Evolutionary conservation across 1,284 basidiomycete species (phyloP).

Genomic region (Irpex sp.): DNA sequence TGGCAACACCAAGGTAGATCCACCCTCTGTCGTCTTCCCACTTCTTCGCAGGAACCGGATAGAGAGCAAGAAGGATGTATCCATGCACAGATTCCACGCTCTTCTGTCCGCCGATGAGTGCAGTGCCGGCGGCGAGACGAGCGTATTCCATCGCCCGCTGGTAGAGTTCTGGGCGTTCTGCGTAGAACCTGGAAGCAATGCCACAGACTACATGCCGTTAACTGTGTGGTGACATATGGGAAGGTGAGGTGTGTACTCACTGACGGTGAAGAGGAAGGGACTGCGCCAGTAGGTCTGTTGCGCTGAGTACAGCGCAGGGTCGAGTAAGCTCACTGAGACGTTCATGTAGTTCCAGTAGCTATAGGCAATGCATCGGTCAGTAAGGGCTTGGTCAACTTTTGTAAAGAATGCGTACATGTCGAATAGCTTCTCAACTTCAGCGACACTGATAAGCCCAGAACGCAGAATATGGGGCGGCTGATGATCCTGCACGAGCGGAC

Average conservation of each 20-base stretch:
- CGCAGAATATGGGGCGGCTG: constrained; percentile 68
- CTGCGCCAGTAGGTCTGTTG: constrained; percentile 70
- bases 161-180: constrained; percentile 63
- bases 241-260: constrained; percentile 43
- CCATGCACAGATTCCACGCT: constrained; percentile 73
- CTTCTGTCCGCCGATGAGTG: constrained; percentile 69
- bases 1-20: constrained; percentile 77
- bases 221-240: background rate
- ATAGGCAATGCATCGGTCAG: background rate
- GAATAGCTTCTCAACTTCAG: constrained; percentile 77
- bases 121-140: constrained; percentile 67
- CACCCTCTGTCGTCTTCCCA: constrained; percentile 82
- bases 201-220: constrained; percentile 56
- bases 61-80: constrained; percentile 70
- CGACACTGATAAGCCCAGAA: constrained; percentile 62
- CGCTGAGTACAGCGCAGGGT: constrained; percentile 73
- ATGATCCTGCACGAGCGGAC: constrained; percentile 30
- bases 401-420: constrained; percentile 52
- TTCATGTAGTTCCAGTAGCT: constrained; percentile 80
- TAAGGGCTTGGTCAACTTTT: background rate
- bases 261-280: constrained; percentile 79
- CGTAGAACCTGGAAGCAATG: constrained; percentile 70
- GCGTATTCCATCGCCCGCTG: constrained; percentile 65
- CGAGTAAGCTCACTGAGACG: constrained; percentile 63
- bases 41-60: constrained; percentile 65